Evolutionary conservation across 352 stramenopile genomes (phyloP).

Genomic region (Heterotrichella gracilis): DNA sequence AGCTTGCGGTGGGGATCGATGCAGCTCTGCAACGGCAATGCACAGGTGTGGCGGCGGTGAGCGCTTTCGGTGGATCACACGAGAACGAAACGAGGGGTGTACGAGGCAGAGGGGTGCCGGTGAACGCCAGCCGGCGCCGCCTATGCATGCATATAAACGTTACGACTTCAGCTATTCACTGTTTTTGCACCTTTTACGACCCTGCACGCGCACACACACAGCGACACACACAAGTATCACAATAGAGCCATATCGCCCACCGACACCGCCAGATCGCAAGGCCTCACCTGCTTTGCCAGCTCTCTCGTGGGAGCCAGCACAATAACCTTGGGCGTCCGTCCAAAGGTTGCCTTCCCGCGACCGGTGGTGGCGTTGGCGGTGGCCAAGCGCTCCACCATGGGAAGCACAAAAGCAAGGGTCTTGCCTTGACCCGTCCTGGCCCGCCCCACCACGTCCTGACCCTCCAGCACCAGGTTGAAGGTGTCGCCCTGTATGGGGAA

Average conservation of each 20-base stretch:
- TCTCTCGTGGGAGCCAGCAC: slow-evolving; percentile 83
- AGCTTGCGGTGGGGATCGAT: too few relatives aligned
- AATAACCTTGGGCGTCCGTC: slow-evolving; percentile 49
- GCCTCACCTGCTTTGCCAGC: slow-evolving; percentile 74
- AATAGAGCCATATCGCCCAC: slow-evolving; percentile 13
- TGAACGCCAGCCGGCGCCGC: too few relatives aligned
- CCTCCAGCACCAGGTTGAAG: slow-evolving; percentile 63
- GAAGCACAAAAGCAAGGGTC: slow-evolving; percentile 83
- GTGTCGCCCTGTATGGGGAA: slow-evolving; percentile 65
- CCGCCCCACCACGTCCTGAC: slow-evolving; percentile 77
- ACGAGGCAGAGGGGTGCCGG: too few relatives aligned
- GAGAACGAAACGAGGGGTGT: too few relatives aligned
- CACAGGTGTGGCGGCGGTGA: too few relatives aligned
- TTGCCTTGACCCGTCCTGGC: slow-evolving; percentile 85
- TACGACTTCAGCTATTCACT: too few relatives aligned
- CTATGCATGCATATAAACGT: too few relatives aligned
- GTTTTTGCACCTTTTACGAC: too few relatives aligned
- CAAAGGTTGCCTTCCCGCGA: slow-evolving; percentile 28
- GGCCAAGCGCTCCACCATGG: slow-evolving; percentile 51
- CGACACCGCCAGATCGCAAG: slow-evolving; percentile 25
- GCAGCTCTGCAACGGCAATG: too few relatives aligned
- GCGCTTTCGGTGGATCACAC: too few relatives aligned
- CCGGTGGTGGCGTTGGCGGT: slow-evolving; percentile 29
- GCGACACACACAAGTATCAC: too few relatives aligned
- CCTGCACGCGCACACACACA: too few relatives aligned